These are phyloP conservation scores for Leptographium procerum DNA, from an alignment of 2,329 filamentous ascomycete species.

Conservation along the genomic window DNA sequence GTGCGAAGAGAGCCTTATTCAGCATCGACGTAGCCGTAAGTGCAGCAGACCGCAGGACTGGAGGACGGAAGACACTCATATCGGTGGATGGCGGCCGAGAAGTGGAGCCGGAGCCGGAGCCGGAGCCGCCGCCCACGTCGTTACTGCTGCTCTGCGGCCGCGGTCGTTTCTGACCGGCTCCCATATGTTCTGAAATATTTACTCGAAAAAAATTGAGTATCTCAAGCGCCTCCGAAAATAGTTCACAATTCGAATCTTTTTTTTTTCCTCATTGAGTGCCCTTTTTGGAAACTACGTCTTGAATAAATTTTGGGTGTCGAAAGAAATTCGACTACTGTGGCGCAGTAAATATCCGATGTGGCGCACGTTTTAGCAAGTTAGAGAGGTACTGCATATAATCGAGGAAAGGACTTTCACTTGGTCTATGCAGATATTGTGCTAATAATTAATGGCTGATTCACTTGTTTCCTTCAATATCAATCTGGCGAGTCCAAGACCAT, in stretches of 20 bases:
- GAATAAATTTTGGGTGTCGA: neutral
- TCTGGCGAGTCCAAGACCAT: neutral
- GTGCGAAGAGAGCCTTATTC: slow-evolving; percentile 74
- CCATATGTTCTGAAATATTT: slow-evolving; percentile 3
- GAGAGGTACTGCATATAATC: no score
- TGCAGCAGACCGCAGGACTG: slow-evolving; percentile 63
- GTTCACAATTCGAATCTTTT: neutral
- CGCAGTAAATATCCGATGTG: slow-evolving; percentile 2
- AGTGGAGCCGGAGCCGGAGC: slow-evolving; percentile 13
- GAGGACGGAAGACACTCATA: slow-evolving; percentile 61
- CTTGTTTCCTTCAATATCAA: neutral
- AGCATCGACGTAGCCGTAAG: slow-evolving; percentile 38
- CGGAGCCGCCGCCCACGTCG: neutral
- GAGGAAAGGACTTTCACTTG: no score
- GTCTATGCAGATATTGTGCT: no score
- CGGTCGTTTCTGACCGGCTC: slow-evolving; percentile 10
- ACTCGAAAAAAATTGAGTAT: neutral
- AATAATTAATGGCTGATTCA: neutral
- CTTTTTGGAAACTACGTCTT: neutral
- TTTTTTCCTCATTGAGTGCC: neutral
- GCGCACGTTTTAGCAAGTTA: neutral
- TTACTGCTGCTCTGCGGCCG: slow-evolving; percentile 8
- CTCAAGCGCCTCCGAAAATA: no score
- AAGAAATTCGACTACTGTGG: neutral
- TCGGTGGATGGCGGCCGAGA: neutral